Percentiles rank a stretch among this genome's conserved stretches.
Conservation (phyloP, 306 rosid species). For the Amphicarpaea edgeworthii region DNA sequence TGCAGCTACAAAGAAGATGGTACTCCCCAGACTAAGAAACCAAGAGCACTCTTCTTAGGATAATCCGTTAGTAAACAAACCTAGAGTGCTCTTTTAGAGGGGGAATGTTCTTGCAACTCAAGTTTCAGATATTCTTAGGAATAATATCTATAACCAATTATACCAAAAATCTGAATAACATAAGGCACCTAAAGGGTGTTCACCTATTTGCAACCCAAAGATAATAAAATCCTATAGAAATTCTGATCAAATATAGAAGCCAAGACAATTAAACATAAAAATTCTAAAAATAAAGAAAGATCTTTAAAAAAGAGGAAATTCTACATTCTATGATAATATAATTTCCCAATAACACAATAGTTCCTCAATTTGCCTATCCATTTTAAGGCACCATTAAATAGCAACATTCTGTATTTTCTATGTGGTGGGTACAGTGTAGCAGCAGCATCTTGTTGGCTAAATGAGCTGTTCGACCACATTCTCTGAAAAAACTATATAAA, state of each 20-base stretch:
- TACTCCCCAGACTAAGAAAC: constrained; percentile 1
- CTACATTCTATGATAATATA: not conserved
- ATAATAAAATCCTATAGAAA: not conserved
- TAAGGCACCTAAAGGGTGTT: not conserved
- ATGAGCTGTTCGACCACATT: not conserved
- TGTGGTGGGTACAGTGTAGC: not conserved
- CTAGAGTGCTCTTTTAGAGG: not conserved
- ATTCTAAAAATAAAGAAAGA: not conserved
- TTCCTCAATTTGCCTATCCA: not conserved
- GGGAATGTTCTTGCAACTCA: not conserved
- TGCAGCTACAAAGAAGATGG: not conserved
- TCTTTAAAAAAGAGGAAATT: constrained; percentile 1
- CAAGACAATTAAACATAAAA: not conserved
- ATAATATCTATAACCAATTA: not conserved
- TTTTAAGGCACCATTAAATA: not conserved
- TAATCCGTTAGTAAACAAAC: not conserved
- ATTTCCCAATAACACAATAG: not conserved
- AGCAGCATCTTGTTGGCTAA: constrained; percentile 21
- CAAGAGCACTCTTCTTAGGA: not conserved
- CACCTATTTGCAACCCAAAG: not conserved
- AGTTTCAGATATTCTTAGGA: not conserved
- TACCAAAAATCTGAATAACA: not conserved
- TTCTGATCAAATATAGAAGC: not conserved
- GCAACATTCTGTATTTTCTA: not conserved
- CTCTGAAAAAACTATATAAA: not conserved